A percentile compares a stretch with the other conserved stretches of the same genome.
phyloP scores from a whole-genome alignment of 2,329 filamentous ascomycete species.

The Thielaviopsis punctulata region DNA sequence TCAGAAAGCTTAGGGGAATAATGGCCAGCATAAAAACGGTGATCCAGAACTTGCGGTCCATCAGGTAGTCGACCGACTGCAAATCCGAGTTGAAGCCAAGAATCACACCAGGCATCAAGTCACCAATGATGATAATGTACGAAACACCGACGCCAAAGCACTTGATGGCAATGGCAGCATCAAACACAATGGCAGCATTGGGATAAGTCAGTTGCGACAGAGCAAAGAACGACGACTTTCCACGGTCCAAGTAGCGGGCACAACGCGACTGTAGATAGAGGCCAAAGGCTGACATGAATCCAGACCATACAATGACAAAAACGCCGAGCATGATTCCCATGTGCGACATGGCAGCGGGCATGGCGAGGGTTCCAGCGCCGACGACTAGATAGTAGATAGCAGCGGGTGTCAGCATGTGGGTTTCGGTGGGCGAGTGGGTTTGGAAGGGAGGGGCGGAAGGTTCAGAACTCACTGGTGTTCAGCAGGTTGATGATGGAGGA shows the following conservation, averaged over 20 bases:
- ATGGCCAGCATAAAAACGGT: slow-evolving; percentile 94
- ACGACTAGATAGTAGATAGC: too few species aligned
- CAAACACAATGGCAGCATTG: slow-evolving; percentile 87
- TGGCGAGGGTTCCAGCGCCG: slow-evolving; percentile 79
- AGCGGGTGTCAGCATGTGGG: slow-evolving; percentile 13
- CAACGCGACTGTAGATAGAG: slow-evolving; percentile 90
- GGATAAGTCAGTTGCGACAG: slow-evolving; percentile 93
- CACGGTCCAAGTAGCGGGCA: slow-evolving; percentile 80
- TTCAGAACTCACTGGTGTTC: slow-evolving; percentile 60
- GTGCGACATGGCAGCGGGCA: slow-evolving; percentile 90
- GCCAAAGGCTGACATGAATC: slow-evolving; percentile 73
- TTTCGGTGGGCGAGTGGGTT: not conserved
- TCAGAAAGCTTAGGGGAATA: slow-evolving; percentile 83
- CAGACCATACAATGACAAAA: slow-evolving; percentile 80
- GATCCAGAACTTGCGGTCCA: slow-evolving; percentile 92
- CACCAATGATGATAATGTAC: slow-evolving; percentile 96
- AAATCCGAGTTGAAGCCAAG: slow-evolving; percentile 56
- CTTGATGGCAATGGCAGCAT: slow-evolving; percentile 89
- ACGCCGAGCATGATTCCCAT: slow-evolving; percentile 82
- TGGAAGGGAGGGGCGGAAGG: not conserved
- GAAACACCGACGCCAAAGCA: slow-evolving; percentile 96
- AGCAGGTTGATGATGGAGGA: slow-evolving; percentile 91
- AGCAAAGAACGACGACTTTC: slow-evolving; percentile 85
- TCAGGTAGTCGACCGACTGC: slow-evolving; percentile 49
- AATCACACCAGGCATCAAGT: slow-evolving; percentile 91